These are phyloP conservation scores for Saccharum officinarum DNA, from an alignment of 176 grass and related monocot species.

Conservation along the genomic window DNA sequence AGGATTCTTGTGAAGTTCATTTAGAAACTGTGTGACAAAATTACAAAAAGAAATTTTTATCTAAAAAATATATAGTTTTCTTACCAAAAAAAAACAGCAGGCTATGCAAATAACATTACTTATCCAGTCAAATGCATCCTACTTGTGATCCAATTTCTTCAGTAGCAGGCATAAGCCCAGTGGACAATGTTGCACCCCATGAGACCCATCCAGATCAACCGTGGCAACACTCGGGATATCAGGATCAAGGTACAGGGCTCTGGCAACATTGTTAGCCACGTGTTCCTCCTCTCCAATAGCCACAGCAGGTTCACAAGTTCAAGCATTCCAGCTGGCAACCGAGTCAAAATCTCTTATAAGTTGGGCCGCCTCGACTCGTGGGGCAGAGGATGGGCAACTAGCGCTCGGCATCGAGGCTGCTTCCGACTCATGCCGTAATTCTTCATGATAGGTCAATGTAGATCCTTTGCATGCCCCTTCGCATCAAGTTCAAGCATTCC, in stretches of 20 bases:
- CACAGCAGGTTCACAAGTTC: neutral
- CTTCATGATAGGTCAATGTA: neutral
- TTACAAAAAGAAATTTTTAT: neutral
- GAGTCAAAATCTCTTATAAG: neutral
- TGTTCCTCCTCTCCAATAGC: neutral
- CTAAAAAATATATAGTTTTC: neutral
- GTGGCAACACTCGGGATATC: neutral
- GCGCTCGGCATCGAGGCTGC: neutral
- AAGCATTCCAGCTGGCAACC: neutral
- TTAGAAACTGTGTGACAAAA: neutral
- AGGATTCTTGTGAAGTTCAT: neutral
- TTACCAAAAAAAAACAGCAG: neutral
- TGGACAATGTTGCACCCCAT: neutral
- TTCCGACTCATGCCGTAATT: neutral
- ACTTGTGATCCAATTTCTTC: neutral
- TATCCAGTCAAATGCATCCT: neutral
- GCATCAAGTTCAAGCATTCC: neutral
- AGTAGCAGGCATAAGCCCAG: neutral
- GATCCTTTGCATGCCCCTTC: neutral
- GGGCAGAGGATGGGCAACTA: neutral
- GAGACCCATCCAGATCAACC: neutral
- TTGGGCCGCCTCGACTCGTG: neutral
- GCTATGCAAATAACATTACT: neutral
- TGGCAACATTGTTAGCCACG: neutral
- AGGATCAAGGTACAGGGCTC: neutral